Evolutionary conservation across 2,329 filamentous ascomycete species (phyloP).

Genomic region (Calonectria leucothoes): DNA sequence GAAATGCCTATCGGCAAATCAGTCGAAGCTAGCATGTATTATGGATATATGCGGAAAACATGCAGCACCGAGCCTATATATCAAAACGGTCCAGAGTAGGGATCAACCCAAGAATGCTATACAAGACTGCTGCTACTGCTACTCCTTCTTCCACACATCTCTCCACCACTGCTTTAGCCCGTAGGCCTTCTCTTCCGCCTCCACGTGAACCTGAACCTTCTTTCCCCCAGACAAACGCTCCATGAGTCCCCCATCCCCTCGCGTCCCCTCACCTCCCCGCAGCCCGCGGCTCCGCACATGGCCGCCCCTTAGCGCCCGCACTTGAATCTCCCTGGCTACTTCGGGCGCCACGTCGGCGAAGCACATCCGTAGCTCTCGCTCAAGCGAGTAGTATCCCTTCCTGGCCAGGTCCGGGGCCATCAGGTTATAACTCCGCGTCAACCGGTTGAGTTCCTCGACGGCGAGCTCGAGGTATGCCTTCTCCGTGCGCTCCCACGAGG

Average conservation of each 20-base stretch:
- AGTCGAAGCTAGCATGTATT: background rate
- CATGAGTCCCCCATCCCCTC: slow-evolving; percentile 65
- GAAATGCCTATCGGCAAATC: background rate
- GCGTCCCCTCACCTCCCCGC: slow-evolving; percentile 43
- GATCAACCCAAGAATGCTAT: background rate
- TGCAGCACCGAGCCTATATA: background rate
- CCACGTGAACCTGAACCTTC: slow-evolving; percentile 72
- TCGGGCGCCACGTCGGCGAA: slow-evolving; percentile 87
- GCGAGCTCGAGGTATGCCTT: slow-evolving; percentile 79
- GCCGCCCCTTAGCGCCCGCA: slow-evolving; percentile 65
- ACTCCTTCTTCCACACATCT: slow-evolving; percentile 71
- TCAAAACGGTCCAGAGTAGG: background rate
- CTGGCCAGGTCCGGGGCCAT: slow-evolving; percentile 93
- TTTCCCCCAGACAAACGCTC: slow-evolving; percentile 67
- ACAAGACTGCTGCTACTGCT: background rate
- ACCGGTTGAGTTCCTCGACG: slow-evolving; percentile 80
- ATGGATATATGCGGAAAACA: background rate
- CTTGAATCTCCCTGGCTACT: slow-evolving; percentile 77
- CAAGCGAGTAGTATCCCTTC: slow-evolving; percentile 89
- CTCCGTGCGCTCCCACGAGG: slow-evolving; percentile 80
- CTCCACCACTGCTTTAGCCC: slow-evolving; percentile 91
- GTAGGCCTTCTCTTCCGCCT: slow-evolving; percentile 81
- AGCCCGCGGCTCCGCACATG: slow-evolving; percentile 50
- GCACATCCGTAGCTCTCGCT: slow-evolving; percentile 83
- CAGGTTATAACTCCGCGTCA: slow-evolving; percentile 91